Evolutionary conservation across 23 red algal species (phyloP).

Genomic region (Gracilaria gracilis): DNA sequence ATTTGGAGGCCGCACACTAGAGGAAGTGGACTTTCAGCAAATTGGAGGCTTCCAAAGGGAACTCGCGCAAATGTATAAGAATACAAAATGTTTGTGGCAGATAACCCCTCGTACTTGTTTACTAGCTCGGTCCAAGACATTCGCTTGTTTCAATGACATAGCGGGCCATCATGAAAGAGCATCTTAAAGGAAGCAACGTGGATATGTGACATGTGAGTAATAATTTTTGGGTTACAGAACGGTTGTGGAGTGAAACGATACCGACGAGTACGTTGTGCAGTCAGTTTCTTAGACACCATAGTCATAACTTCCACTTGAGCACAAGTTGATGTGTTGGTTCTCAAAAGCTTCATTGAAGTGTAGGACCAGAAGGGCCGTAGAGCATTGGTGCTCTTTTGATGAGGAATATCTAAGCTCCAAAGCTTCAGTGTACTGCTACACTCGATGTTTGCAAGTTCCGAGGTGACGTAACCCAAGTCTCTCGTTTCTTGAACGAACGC

Average conservation of each 20-base stretch:
- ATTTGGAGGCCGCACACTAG: not conserved
- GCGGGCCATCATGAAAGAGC: not conserved
- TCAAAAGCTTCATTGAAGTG: too few species aligned
- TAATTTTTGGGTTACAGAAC: constrained; percentile 11
- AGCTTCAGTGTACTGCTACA: too few species aligned
- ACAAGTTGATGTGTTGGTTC: too few species aligned
- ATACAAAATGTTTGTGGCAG: not conserved
- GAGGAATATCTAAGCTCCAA: too few species aligned
- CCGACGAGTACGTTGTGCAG: not conserved
- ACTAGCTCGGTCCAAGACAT: not conserved
- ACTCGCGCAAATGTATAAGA: not conserved
- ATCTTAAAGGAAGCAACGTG: not conserved
- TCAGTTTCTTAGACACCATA: too few species aligned
- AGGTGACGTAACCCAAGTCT: too few species aligned
- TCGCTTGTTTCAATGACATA: not conserved
- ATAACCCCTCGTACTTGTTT: not conserved
- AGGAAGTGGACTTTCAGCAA: not conserved
- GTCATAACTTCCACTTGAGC: too few species aligned
- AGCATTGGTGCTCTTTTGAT: too few species aligned
- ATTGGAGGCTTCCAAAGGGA: not conserved
- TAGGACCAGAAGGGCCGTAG: too few species aligned
- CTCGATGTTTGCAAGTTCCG: too few species aligned
- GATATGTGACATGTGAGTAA: constrained; percentile 9
- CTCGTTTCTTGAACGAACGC: too few species aligned
- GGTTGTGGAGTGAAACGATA: not conserved